Evolutionary conservation across 2,329 filamentous ascomycete species (phyloP), one percentile per base, ranked within the genome.

Genomic region (Daldinia sp.): DNA sequence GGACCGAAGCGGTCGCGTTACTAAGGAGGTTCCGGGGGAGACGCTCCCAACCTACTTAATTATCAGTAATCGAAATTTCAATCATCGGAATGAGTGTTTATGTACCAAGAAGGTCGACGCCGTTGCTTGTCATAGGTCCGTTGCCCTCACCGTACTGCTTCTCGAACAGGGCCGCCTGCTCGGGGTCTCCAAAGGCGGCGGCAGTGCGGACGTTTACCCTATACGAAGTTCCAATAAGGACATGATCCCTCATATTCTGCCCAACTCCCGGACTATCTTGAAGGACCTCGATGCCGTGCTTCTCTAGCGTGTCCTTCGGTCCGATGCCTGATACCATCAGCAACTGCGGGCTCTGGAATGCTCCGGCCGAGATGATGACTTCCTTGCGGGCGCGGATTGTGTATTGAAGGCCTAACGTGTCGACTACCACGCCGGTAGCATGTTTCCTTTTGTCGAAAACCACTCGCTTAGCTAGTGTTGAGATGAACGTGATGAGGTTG

Each of bases 191-290:
- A 30, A 65, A 57, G 6, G 57, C 15, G 20, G 63, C 56, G 26
- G 30, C 42, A 10, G 64, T 67, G 9, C 37, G 44, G 41, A 65
- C 20, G 18, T 68, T 60, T 1, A 69, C 67, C 20, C 62, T 23
- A 35, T 67, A 63, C 7, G 64, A 72, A 55, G 76, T 73, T 37
- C 75, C 74, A 54, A 79, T 75, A 41, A 76, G 65, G 55, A 75
- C 64, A 41, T 84, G 85, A 74, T 90, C 87, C 75, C 87, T 82
- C 7, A 91, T 79, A 76, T 89, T 89, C 23, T 81, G 83, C 13
- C 88, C 88, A 6, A 91, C 87, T 48, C 87, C 88, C 0, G 86
- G 86, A 0, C 86, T 80, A 71, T 89, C 82, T 0, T 80, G 76
- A 55, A 88, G 70, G 6, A 88, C 81, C 0, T 82, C 77, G 68